Evolutionary conservation across 345 rosid species (phyloP).

Genomic region (Schrenkiella parvula): DNA sequence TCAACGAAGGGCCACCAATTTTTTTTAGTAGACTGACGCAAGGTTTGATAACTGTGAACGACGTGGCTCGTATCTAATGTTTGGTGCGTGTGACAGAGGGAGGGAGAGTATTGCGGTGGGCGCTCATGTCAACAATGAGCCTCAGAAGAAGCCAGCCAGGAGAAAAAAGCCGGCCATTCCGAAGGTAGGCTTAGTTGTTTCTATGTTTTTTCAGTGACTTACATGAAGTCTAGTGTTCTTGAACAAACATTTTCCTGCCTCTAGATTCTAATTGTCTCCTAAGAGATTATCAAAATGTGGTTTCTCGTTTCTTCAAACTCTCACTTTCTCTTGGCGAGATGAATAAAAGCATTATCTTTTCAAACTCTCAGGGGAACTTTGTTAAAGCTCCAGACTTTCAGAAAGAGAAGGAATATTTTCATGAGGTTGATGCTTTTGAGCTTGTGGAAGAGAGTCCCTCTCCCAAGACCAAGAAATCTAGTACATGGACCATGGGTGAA

Average conservation of each 20-base stretch:
- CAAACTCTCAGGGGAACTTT: constrained; percentile 46
- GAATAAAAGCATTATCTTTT: neutral
- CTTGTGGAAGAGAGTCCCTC: constrained; percentile 97
- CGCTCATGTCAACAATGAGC: constrained; percentile 45
- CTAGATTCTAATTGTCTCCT: neutral
- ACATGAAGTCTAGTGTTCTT: neutral
- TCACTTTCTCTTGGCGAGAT: neutral
- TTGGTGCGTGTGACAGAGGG: constrained; percentile 54
- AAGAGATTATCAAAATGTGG: neutral
- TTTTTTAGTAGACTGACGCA: neutral
- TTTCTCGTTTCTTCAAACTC: neutral
- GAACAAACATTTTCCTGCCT: neutral
- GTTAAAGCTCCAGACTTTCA: constrained; percentile 50
- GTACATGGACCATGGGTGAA: constrained; percentile 60
- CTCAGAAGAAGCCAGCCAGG: constrained; percentile 54
- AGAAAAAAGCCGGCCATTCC: constrained; percentile 68
- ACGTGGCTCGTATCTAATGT: neutral
- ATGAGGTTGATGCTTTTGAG: constrained; percentile 90
- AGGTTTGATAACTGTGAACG: neutral
- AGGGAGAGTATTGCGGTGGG: constrained; percentile 78
- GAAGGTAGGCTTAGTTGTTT: constrained; percentile 37
- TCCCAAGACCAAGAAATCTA: constrained; percentile 66
- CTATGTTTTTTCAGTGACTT: neutral
- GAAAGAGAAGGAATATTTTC: constrained; percentile 72
- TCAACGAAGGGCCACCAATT: neutral